Evolutionary conservation across 31 red algal genomes (phyloP).

Genomic region (Pterothamnion heteromorphum): DNA sequence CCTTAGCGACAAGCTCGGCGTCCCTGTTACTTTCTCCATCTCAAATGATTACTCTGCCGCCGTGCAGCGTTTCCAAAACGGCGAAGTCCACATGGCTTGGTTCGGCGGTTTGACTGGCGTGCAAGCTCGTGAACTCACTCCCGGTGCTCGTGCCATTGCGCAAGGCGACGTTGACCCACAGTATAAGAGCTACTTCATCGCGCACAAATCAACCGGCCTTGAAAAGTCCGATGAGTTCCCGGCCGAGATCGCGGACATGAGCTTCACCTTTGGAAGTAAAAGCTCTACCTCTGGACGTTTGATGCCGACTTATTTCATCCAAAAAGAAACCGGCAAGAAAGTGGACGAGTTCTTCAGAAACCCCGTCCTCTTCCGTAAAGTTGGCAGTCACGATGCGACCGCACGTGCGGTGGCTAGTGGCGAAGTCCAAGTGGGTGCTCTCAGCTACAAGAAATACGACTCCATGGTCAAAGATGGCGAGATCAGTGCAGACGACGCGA

Average conservation of each 20-base stretch:
- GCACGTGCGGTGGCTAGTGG: background rate
- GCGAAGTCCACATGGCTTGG: background rate
- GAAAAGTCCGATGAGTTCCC: conserved; percentile 16
- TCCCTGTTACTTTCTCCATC: background rate
- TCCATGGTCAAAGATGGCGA: background rate
- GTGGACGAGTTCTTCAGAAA: background rate
- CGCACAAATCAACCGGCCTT: background rate
- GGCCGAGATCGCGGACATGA: background rate
- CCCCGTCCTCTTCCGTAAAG: background rate
- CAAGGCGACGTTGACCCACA: background rate
- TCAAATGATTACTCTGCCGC: background rate
- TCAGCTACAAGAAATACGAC: background rate
- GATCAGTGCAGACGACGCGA: background rate
- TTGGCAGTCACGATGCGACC: background rate
- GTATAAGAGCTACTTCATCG: background rate
- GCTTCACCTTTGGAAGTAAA: background rate
- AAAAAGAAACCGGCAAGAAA: background rate
- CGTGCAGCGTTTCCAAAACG: background rate
- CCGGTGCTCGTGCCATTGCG: background rate
- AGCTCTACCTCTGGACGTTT: background rate
- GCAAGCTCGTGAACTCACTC: background rate
- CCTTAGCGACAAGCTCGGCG: background rate
- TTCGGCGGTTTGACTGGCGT: conserved; percentile 15
- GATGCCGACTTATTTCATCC: background rate
- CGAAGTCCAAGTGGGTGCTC: background rate